Evolutionary conservation across 1,139 yeast species (phyloP), one percentile per base, ranked within the genome.

Genomic region (Zhuliangozyma blackwelliae): DNA sequence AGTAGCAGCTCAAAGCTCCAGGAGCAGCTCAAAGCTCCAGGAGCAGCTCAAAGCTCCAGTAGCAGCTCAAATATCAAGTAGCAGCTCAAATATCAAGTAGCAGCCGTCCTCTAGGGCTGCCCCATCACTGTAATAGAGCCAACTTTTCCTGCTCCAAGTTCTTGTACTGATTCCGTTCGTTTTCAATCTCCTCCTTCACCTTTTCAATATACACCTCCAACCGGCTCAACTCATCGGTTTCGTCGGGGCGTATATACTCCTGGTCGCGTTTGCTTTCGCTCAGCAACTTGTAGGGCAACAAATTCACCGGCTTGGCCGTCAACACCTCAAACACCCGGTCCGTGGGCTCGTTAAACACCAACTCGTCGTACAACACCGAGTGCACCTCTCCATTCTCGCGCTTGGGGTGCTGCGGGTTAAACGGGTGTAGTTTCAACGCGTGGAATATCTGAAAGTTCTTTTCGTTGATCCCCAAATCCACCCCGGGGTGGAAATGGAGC

Each of bases 331-430:
- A 90, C 59, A 89, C 78, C 23, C 75, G 74, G 50, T 92, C 97
- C 2, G 97, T 89, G 2, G 99, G 99, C 56, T 92, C 99, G 55
- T 86, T 89, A 54, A 94, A 92, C 9, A 92, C 96, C 28, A 92
- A 66, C 57, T 92, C 98, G 54, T 92, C 98, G 54, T 84, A 92
- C 32, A 83, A 68, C 5, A 85, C 76, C 32, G 92, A 79, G 49
- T 87, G 80, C 1, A 71, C 72, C 39, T 68, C 75, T 1, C 75
- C 75, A 41, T 63, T 65, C 40, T 65, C 72, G 34, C 59, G 56
- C 5, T 51, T 52, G 5, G 70, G 68, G 7, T 54, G 58, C 39
- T 67, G 67, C 0, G 72, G 77, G 31, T 80, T 80, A 57, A 85
- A 94, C 0, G 98, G 97, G 63, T 92, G 99, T 33, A 92, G 67